phyloP scores from a whole-genome alignment of 2,329 filamentous ascomycete species.

The Dothistroma septosporum region DNA sequence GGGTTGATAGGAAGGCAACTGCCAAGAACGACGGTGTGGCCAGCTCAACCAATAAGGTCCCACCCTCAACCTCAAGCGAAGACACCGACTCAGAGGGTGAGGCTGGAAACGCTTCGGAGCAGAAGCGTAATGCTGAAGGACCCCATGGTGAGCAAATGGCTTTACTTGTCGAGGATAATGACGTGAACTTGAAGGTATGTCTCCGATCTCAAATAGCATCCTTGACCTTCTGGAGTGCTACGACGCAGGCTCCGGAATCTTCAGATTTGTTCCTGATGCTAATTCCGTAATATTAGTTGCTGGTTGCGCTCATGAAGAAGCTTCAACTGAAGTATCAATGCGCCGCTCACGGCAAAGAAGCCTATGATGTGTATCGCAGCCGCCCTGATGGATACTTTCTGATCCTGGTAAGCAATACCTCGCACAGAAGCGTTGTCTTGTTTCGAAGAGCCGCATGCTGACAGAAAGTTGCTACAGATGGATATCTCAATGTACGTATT shows the following conservation, averaged over 20 bases:
- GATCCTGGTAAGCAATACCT: constrained; percentile 38
- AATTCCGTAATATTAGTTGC: constrained; percentile 9
- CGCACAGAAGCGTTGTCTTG: background rate
- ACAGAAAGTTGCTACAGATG: no score
- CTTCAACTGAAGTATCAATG: constrained; percentile 11
- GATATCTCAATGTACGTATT: no score
- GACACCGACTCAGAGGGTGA: background rate
- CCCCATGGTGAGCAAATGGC: constrained; percentile 5
- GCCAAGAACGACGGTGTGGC: background rate
- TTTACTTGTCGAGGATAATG: constrained; percentile 28
- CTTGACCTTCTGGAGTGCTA: no score
- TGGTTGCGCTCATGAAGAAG: constrained; percentile 23
- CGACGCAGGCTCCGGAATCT: no score
- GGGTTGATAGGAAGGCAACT: background rate
- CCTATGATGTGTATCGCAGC: constrained; percentile 12
- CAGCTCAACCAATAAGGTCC: background rate
- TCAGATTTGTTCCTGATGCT: no score
- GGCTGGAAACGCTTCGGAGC: background rate
- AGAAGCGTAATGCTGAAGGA: background rate
- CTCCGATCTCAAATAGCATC: background rate
- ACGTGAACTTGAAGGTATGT: constrained; percentile 17
- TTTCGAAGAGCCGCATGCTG: no score
- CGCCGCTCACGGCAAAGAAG: constrained; percentile 17
- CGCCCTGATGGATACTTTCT: constrained; percentile 7
- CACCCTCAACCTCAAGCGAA: background rate